Evolutionary conservation across 1,139 yeast genomes (phyloP), one percentile per base, ranked within the genome.

Genomic region (Sugiyamaella japonica): DNA sequence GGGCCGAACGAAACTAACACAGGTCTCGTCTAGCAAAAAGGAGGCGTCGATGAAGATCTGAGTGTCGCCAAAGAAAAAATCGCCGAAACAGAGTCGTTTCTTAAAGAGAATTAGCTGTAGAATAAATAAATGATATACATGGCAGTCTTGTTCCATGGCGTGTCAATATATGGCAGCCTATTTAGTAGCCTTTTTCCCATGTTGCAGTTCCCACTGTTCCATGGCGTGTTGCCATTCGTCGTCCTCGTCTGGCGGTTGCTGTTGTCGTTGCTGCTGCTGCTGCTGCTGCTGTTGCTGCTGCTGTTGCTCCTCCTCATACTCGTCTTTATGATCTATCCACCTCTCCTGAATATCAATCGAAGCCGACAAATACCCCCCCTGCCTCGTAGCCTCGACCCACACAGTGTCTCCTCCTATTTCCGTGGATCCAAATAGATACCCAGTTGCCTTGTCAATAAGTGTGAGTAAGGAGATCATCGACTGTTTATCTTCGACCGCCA

Each of bases 371-470:
- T 74, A 71, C 1, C 90, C 88, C 5, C 85, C 83, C 63, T 88
- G 93, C 59, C 99, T 78, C 0, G 93, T 81, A 0, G 97, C 97
- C 63, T 91, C 97, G 13, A 91, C 87, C 99, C 99, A 95, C 2
- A 93, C 84, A 0, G 95, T 81, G 68, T 95, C 99, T 15, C 98
- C 98, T 2, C 97, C 97, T 12, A 91, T 78, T 63, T 95, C 99
- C 34, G 90, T 86, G 1, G 90, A 75, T 0, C 99, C 99, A 74
- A 89, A 90, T 62, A 88, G 80, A 68, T 95, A 95, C 0, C 99
- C 99, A 62, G 85, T 88, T 1, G 97, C 95, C 67, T 87, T 89
- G 67, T 95, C 99, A 12, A 95, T 82, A 1, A 82, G 76, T 13
- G 86, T 79, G 53, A 93, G 76, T 37, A 95, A 70, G 53, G 85